phyloP scores from a whole-genome alignment of 2,329 filamentous ascomycete genomes.

The Dryadomyces quercus-mongolicae region DNA sequence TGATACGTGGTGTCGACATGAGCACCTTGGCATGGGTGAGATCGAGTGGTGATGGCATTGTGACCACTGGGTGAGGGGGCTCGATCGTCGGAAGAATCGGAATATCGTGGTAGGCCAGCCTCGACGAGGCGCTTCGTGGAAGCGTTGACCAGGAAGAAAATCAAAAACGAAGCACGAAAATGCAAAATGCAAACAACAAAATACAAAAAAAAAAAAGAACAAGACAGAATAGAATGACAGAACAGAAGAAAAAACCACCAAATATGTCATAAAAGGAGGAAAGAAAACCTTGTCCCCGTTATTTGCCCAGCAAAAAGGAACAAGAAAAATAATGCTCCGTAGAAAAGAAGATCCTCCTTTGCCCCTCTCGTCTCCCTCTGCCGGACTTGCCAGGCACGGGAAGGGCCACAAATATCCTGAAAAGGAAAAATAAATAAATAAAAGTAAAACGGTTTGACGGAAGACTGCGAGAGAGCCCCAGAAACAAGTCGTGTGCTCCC shows the following conservation, averaged over 20 bases:
- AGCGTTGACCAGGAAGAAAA: background rate
- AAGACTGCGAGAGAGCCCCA: background rate
- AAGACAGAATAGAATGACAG: background rate
- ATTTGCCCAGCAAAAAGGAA: too few species aligned
- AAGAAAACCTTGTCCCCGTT: too few species aligned
- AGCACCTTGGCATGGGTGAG: slow-evolving; percentile 37
- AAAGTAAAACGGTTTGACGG: background rate
- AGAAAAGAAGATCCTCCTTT: too few species aligned
- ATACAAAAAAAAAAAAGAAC: slow-evolving; percentile 3
- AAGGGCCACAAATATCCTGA: background rate
- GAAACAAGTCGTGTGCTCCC: background rate
- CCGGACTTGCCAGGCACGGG: background rate
- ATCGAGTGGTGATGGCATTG: slow-evolving; percentile 35
- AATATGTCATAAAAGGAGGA: too few species aligned
- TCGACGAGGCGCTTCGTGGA: too few species aligned
- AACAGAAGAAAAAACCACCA: too few species aligned
- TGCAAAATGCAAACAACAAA: background rate
- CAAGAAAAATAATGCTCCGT: too few species aligned
- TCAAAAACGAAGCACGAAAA: background rate
- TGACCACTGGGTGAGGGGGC: background rate
- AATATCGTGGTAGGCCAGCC: background rate
- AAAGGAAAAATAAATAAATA: background rate
- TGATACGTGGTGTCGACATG: slow-evolving; percentile 42
- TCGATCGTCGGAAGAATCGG: too few species aligned
- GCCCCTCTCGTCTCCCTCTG: background rate